Conservation (phyloP, 176 grass and related monocot genomes). For the Bonia amplexicaulis region DNA sequence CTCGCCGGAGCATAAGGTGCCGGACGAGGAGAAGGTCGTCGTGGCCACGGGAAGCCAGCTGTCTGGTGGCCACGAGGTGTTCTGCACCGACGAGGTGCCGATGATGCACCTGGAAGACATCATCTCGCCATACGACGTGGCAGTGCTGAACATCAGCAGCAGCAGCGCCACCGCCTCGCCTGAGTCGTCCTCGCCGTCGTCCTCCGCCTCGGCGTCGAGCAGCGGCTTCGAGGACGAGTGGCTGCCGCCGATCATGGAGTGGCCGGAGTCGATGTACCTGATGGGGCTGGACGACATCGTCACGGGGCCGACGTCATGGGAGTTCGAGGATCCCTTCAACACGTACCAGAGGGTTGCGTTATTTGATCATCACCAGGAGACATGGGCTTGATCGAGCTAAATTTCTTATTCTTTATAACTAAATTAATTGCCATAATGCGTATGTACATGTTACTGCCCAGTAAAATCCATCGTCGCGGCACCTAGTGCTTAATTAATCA, state of each 20-base stretch:
- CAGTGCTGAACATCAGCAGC: not conserved
- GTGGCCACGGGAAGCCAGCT: not conserved
- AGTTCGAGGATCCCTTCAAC: conserved; percentile 46
- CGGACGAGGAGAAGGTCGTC: not conserved
- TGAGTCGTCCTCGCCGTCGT: conserved; percentile 22
- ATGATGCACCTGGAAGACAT: conserved; percentile 54
- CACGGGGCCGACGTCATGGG: conserved; percentile 24
- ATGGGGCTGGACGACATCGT: conserved; percentile 56
- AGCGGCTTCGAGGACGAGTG: conserved; percentile 39
- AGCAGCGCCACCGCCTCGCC: not conserved
- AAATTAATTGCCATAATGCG: not conserved
- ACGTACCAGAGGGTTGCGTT: conserved; percentile 57
- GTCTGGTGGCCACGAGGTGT: conserved; percentile 16
- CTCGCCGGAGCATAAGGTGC: conserved; percentile 13
- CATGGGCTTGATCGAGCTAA: conserved; percentile 39
- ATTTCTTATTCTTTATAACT: not conserved
- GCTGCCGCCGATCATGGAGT: conserved; percentile 56
- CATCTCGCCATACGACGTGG: conserved; percentile 17
- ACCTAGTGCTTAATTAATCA: not conserved
- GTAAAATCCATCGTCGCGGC: not conserved
- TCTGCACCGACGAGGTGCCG: conserved; percentile 56
- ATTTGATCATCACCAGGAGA: conserved; percentile 58
- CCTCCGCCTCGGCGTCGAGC: conserved; percentile 26
- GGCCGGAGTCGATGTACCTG: conserved; percentile 71
- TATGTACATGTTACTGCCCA: not conserved